Base-by-base conservation (phyloP, 2,329 filamentous ascomycete genomes). In the Triangularia verruculosa region DNA sequence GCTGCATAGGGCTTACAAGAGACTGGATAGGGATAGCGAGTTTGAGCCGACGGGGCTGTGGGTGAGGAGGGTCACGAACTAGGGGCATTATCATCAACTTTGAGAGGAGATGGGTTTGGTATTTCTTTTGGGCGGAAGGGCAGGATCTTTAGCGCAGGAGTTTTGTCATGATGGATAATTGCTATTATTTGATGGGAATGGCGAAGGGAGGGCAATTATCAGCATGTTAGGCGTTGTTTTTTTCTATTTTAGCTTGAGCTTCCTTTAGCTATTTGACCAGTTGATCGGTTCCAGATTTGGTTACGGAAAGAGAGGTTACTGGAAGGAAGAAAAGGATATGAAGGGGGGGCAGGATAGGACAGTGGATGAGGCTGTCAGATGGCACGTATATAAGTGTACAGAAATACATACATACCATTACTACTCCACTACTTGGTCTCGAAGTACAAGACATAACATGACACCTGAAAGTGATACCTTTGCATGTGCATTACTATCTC, bases 1-100 rank as follows among this genome's bases (percentile, higher is more conserved):
- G 74, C 79, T 95, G 61, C 86, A 91, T 73, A 80, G 89, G 22
- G 88, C 89, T 9, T 89, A 90, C 77, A 93, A 92, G 78, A 84
- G 91, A 56, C 82, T 87, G 69, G 90, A 93, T 70, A 84, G 88
- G 67, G 83, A 89, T 59, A 82, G 82, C 2, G 80, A 82, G 32
- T 89, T 82, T 70, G 87, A 91, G 71, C 86, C 85, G 11, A 89
- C 87, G 0, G 85, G 85, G 28, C 77, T 96, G 9, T 96, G 92
- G 92, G 89, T 96, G 57, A 84, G 89, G 71, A 83, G 92, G 67
- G 88, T 93, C 65, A 93, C 90, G 2, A 20, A 52, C 9, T 62
- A 53, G 52, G 51, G 13, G 24, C 7, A 22, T 24, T 52, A 52
- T 15, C 34, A n/a, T 3, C 9, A 39, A 9, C 4, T 7, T n/a